phyloP scores from a whole-genome alignment of 202 grass and related monocot genomes.

The Elaeis oleifera region DNA sequence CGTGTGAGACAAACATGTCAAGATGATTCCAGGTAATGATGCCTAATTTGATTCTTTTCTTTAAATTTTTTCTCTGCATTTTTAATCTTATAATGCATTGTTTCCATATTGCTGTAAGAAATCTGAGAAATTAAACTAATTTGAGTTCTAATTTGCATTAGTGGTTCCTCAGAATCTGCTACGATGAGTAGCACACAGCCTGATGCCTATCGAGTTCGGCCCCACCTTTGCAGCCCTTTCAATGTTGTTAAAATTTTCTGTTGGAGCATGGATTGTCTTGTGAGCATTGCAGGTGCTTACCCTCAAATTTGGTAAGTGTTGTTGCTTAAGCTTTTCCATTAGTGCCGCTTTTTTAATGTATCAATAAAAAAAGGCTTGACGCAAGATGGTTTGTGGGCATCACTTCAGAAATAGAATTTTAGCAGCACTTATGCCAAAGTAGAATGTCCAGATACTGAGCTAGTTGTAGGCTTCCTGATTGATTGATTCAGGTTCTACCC shows the following conservation, averaged over 20 bases:
- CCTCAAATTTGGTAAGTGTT: slow-evolving; percentile 55
- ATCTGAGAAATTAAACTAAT: slow-evolving; percentile 2
- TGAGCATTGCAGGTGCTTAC: slow-evolving; percentile 39
- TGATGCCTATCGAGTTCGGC: slow-evolving; percentile 45
- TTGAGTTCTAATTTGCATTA: slow-evolving; percentile 9
- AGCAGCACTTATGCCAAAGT: too few species aligned
- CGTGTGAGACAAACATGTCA: slow-evolving; percentile 50
- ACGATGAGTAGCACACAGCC: slow-evolving; percentile 44
- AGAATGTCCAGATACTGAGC: too few species aligned
- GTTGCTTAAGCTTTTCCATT: neutral
- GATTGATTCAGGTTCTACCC: too few species aligned
- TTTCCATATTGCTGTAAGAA: too few species aligned
- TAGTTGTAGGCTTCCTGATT: too few species aligned
- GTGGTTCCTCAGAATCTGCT: slow-evolving; percentile 34
- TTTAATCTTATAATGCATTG: too few species aligned
- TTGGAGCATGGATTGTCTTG: slow-evolving; percentile 53
- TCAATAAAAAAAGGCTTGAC: too few species aligned
- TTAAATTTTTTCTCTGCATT: neutral
- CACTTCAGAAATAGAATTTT: too few species aligned
- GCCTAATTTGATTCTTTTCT: neutral
- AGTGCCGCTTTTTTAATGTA: neutral
- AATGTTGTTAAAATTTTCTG: slow-evolving; percentile 48
- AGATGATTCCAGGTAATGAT: slow-evolving; percentile 42
- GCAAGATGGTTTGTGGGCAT: too few species aligned
- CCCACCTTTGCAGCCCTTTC: slow-evolving; percentile 40